A percentile compares a stretch with the other conserved stretches of the same genome.
phyloP scores from a whole-genome alignment of 139 green algal species.

The Volvox africanus region DNA sequence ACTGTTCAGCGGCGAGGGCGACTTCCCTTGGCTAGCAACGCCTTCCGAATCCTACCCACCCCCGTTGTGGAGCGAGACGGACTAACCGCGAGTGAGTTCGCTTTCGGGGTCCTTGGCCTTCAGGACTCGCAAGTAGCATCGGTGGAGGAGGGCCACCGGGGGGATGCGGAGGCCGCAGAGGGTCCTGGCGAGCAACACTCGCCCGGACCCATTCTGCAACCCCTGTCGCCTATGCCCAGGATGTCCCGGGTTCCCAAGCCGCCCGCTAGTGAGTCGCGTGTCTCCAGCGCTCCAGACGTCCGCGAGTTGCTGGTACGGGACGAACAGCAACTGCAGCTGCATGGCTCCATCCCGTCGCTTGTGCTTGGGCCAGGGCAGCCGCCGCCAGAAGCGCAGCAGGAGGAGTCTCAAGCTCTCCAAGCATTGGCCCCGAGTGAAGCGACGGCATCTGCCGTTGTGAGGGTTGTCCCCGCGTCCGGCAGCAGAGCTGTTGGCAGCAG shows the following conservation, averaged over 20 bases:
- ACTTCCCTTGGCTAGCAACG: too few species aligned
- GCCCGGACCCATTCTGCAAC: not conserved
- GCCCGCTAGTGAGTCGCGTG: not conserved
- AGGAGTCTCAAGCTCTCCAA: not conserved
- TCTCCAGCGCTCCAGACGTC: not conserved
- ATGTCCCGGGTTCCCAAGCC: not conserved
- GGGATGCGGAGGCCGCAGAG: not conserved
- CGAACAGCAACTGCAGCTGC: slow-evolving; percentile 18
- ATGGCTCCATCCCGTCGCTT: not conserved
- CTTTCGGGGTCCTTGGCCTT: not conserved
- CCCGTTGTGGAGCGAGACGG: not conserved
- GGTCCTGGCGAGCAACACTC: not conserved
- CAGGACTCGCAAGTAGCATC: not conserved
- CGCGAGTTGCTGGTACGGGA: slow-evolving; percentile 5
- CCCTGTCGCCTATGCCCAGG: not conserved
- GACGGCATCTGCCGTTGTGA: not conserved
- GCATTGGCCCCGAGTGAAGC: not conserved
- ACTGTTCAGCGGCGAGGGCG: slow-evolving; percentile 1
- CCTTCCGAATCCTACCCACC: slow-evolving; percentile 3
- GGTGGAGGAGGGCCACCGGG: not conserved
- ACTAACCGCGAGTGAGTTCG: not conserved
- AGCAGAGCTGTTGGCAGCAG: too few species aligned
- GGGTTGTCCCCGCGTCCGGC: not conserved
- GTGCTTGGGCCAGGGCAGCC: not conserved
- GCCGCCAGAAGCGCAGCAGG: not conserved